A percentile compares a stretch with the other conserved stretches of the same genome.
Evolutionary conservation across 1,139 yeast species (phyloP).

Genomic region (Pichia sp.): DNA sequence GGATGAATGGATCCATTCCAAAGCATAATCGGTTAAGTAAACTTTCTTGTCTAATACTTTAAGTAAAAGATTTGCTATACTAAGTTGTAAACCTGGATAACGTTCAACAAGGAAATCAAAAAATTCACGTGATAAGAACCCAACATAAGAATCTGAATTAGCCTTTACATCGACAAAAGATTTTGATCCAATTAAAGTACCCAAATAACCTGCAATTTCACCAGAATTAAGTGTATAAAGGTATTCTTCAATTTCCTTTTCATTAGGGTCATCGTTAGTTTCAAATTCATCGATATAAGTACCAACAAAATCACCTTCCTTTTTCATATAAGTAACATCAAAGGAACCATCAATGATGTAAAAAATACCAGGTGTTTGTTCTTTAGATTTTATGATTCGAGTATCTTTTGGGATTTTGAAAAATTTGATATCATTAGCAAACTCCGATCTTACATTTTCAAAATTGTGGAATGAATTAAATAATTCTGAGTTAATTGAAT

Average conservation of each 20-base stretch:
- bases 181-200: constrained; percentile 70
- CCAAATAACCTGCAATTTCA: constrained; percentile 81
- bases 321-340: constrained; percentile 44
- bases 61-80: constrained; percentile 69
- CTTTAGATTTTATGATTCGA: constrained; percentile 54
- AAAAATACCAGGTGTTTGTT: constrained; percentile 64
- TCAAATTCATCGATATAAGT: constrained; percentile 24
- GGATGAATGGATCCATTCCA: constrained; percentile 88
- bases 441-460: constrained; percentile 52
- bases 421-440: constrained; percentile 56
- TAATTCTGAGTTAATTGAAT: constrained; percentile 9
- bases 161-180: constrained; percentile 70
- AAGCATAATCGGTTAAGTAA: constrained; percentile 75
- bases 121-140: constrained; percentile 56
- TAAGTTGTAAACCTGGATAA: constrained; percentile 66
- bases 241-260: constrained; percentile 30
- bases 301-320: constrained; percentile 16
- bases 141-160: constrained; percentile 50
- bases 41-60: constrained; percentile 59
- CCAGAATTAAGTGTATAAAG: constrained; percentile 65
- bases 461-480: constrained; percentile 29
- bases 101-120: constrained; percentile 66
- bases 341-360: constrained; percentile 73
- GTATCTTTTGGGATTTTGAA: constrained; percentile 48
- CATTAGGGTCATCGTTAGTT: constrained; percentile 1